Base-by-base conservation (phyloP, 192 early-diverging fungal genomes). In the Phlyctochytrium arcticum region DNA sequence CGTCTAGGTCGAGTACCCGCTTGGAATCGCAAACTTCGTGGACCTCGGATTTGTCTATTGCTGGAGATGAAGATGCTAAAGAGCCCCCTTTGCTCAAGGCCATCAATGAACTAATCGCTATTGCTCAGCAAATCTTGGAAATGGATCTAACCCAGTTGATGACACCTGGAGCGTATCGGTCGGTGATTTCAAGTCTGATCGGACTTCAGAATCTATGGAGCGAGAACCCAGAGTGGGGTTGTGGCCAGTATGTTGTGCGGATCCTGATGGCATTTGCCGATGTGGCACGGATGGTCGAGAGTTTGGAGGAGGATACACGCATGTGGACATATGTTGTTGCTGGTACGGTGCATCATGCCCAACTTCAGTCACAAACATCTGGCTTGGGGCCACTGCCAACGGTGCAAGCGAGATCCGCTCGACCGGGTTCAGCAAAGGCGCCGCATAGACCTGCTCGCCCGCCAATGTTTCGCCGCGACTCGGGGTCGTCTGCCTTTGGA, bases 41-140 rank as follows among this genome's bases (percentile, higher is more conserved):
- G 57, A 57, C 66, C 2, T 68, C 66, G 2, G 66, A 68, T 36
- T 42, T 68, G 29, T 68, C 57, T 0, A 58, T 68, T 34, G 66
- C 66, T 5, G 66, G 58, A 17, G 59, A 62, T 19, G 68, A 69
- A 24, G 68, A 69, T 46, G 59, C 59, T 6, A 51, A 69, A 29
- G 54, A 57, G 27, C 33, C 60, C 7, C 47, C 61, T 15, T 87
- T 90, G 51, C 80, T 87, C 21, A 67, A 77, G 32, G 79, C 87
- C 0, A 51, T 92, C 4, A 81, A 77, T 21, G 87, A 90, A 34
- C 69, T 92, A 3, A 90, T 89, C 51, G 63, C 74, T 3, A 65
- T 86, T n/a, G 87, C 90, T 0, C 87, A 90, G 53, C 73, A 76
- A 9, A 85, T 92, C 48, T 72, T 93, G 10, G 90, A 93, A 65